Base-by-base conservation (phyloP, 2,329 filamentous ascomycete species). In the Fusarium sp. region DNA sequence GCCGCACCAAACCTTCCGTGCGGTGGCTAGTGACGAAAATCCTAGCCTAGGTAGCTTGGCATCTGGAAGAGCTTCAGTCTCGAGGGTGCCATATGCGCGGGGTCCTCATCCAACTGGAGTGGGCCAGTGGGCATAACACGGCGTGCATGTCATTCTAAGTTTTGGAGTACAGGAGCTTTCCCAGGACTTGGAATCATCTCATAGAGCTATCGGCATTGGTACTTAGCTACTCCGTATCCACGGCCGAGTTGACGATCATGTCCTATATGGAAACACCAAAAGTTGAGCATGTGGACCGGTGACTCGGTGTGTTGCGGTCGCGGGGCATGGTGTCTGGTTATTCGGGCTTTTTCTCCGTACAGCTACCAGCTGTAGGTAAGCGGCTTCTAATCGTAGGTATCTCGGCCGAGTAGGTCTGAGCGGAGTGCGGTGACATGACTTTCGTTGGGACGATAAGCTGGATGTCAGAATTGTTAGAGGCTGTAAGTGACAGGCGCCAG, bases 181-280 rank as follows among this genome's bases (percentile, higher is more conserved):
- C 35, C 40, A 56, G 44, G 49, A 53, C 33, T 30, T 56, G 52
- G 45, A 35, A 41, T 47, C 56, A 30, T 35, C 49, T 45, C 46
- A 43, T 19, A 51, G 54, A 53, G 50, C 46, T 55, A 30, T 30
- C 28, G 28, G 28, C 11, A 30, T 5, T 13, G 28, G 28, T 30
- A 30, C 10, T 30, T 11, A 53, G 50, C 46, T 55, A 24, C 24
- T 24, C 24, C 24, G 24, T 24, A 37, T 56, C 32, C 20, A n/a
- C 41, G 54, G 51, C 40, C 30, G 37, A 66, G 43, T 53, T 65
- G 69, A 56, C 59, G 69, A 71, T 71, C 69, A 53, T 71, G 37
- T 37, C 69, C 66, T 49, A 47, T 54, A 51, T 70, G 24, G 62
- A 30, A 35, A 44, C 54, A 54, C 63, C 53, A 70, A 59, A 51